Base-by-base conservation (phyloP, 805 yeast species). In the Priceomyces melissophilus region DNA sequence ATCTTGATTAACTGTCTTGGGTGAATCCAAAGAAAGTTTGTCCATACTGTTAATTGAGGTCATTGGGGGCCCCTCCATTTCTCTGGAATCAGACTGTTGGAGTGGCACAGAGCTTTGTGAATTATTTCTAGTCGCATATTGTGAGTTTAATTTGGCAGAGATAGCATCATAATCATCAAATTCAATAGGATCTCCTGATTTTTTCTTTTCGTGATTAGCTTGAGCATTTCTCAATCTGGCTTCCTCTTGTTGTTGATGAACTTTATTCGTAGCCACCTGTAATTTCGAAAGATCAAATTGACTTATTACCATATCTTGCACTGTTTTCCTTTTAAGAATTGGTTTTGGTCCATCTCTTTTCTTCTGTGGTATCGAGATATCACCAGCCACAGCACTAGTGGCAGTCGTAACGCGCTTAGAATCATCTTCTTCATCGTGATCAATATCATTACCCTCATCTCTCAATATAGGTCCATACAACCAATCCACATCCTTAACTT, bases 401-500 rank as follows among this genome's bases (percentile, higher is more conserved):
- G 71, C 73, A n/a, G 69, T 65, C 28, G 56, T 55, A 13, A 49
- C 46, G 14, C 47, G 33, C 29, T 44, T 38, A 26, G 44, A 40
- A 14, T 39, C 38, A 13, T 47, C 47, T 28, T 53, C 50, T 20
- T 20, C 25, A 10, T 51, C 54, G 23, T 51, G 57, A 28, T 51
- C 53, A 25, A 52, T 56, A 13, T 38, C 41, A 14, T 47, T 50
- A 27, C 49, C 46, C 23, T 66, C 69, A 41, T 76, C 81, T 42
- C 71, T 72, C 41, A 78, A 71, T 16, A 81, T 69, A 0, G 99
- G 99, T 1, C 99, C 99, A 65, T 91, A 93, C 10, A 93, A 75
- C 99, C 99, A 93, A 1, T 97, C 89, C 9, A 93, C 96, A 61
- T 93, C 99, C 43, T 84, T 83, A 54, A 93, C 99, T 64, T 95